Base-by-base conservation (phyloP, 2,329 filamentous ascomycete species). In the Botrytis tulipae region DNA sequence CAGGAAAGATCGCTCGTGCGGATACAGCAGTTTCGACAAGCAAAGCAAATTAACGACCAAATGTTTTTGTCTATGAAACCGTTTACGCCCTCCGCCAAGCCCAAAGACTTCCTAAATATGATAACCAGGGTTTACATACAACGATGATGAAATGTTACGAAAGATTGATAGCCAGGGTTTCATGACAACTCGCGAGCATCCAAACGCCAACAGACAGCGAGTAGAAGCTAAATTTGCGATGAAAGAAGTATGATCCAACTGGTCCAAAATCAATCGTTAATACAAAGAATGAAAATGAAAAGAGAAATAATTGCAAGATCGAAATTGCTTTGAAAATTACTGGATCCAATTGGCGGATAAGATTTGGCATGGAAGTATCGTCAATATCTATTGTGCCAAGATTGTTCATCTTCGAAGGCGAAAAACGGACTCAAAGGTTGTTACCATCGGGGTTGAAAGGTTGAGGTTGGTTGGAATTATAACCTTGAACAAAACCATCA, bases 201-300 rank as follows among this genome's bases (percentile, higher is more conserved):
- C 54, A 70, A 70, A 25, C 68, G 68, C 68, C 68, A 62, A 70
- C 22, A 22, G 29, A 63, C 59, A 71, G 61, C 61, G 51, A 72
- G 25, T 16, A 35, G 35, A 68, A 40, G 48, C 59, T 57, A 54
- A 61, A 70, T 51, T 40, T 35, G 61, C n/a, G 42, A 20, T 46
- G 14, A 35, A 70, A 63, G 42, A 67, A 60, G 57, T 68, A 76
- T 62, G 73, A 76, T 75, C 73, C 72, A 67, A 69, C 66, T 32
- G 70, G 63, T 71, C n/a, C 67, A 71, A 74, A 75, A 76, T 63
- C 10, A n/a, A 60, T 29, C 70, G 54, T 65, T 72, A 66, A 74
- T 68, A 74, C 71, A 75, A 72, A 57, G n/a, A 63, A 76, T 70
- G 73, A 74, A 76, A 51, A n/a, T 42, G 65, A 65, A 63, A 32